Percentiles rank a stretch among this genome's conserved stretches.
These are phyloP conservation scores for Rhodotorula sphaerocarpa DNA, from an alignment of 768 basidiomycete species.

Conservation along the genomic window DNA sequence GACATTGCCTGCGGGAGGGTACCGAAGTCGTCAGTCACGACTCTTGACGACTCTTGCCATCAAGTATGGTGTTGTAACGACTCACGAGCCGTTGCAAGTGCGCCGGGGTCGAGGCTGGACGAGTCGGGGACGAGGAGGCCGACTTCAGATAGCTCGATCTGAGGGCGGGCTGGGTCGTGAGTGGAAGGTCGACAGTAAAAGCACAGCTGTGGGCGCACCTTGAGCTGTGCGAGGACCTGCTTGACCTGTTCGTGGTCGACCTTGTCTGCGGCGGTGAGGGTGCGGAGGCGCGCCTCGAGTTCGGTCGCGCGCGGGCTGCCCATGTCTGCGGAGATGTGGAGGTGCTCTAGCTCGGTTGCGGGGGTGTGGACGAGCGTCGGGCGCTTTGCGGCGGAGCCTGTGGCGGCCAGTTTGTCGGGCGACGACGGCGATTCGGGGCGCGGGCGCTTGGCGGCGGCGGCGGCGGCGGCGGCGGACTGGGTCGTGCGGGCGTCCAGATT, in stretches of 20 bases:
- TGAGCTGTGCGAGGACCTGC: conserved; percentile 12
- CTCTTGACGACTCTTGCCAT: conserved; percentile 45
- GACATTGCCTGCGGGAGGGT: conserved; percentile 54
- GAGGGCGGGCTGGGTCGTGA: neutral
- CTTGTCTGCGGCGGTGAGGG: conserved; percentile 2
- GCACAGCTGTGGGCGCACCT: too few relatives aligned
- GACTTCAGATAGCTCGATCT: conserved; percentile 24
- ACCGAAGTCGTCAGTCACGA: neutral
- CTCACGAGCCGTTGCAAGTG: conserved; percentile 23
- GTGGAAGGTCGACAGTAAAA: too few relatives aligned
- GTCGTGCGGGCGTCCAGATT: conserved; percentile 7
- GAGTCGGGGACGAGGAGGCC: conserved; percentile 28
- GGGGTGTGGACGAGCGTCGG: neutral
- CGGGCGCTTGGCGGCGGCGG: conserved; percentile 15
- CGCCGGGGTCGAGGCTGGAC: conserved; percentile 1
- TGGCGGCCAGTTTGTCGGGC: neutral
- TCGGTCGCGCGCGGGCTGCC: neutral
- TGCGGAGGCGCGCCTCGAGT: conserved; percentile 6
- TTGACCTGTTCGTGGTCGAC: neutral
- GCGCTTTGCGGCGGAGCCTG: neutral
- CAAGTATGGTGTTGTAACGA: neutral
- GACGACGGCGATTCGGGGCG: conserved; percentile 27
- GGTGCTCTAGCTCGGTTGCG: conserved; percentile 1
- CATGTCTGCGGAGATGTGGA: conserved; percentile 7
- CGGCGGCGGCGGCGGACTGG: neutral